Evolutionary conservation across 768 basidiomycete genomes (phyloP).

Genomic region (Naganishia vishniacii): DNA sequence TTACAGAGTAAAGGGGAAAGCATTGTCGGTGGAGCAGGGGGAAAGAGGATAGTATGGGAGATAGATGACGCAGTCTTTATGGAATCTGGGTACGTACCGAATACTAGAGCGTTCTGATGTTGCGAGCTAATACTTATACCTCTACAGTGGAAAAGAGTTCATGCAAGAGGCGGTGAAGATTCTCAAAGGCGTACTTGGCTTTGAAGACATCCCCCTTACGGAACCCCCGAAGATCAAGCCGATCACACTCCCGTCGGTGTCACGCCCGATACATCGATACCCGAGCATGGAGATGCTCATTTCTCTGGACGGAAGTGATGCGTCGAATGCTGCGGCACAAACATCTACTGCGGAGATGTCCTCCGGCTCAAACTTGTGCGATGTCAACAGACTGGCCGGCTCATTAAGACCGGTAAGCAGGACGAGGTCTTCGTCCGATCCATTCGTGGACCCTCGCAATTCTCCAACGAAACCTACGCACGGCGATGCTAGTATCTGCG

Average conservation of each 20-base stretch:
- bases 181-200: conserved; percentile 79
- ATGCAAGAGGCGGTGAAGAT: conserved; percentile 86
- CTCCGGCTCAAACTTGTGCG: neutral
- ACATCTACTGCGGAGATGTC: neutral
- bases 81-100: conserved; percentile 73
- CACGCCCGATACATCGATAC: neutral
- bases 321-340: neutral
- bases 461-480: conserved; percentile 9
- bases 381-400: neutral
- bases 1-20: conserved; percentile 69
- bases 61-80: conserved; percentile 90
- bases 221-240: conserved; percentile 36
- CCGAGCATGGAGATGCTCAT: conserved; percentile 1
- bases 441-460: conserved; percentile 34
- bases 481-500: neutral
- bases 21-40: conserved; percentile 72
- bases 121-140: no score
- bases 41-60: conserved; percentile 73
- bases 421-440: conserved; percentile 35
- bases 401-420: neutral
- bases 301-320: neutral
- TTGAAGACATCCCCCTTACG: conserved; percentile 59
- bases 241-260: conserved; percentile 9
- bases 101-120: no score
- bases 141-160: conserved; percentile 84